Conservation (phyloP, 176 grass and related monocot genomes). For the Juncus inflexus region DNA sequence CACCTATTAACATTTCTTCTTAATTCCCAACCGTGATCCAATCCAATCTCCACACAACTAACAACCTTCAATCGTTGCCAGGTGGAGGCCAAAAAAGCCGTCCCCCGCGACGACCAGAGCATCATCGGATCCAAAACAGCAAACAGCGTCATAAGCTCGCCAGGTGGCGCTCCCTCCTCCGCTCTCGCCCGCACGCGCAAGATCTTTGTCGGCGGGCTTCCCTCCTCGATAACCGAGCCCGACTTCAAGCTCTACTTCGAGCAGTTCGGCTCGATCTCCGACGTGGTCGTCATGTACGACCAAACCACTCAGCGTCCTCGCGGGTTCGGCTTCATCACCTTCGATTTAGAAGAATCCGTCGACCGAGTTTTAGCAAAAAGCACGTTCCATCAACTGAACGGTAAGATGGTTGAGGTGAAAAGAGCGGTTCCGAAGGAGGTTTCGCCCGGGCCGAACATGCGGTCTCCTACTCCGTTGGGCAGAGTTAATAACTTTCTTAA, state of each 20-base stretch:
- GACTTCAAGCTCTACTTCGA: conserved; percentile 94
- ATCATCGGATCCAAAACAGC: conserved; percentile 61
- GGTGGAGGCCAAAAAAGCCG: conserved; percentile 95
- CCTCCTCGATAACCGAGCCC: conserved; percentile 71
- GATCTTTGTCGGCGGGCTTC: conserved; percentile 91
- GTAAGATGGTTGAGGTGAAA: conserved; percentile 97
- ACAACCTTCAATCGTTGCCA: conserved; percentile 10
- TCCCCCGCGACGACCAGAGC: conserved; percentile 81
- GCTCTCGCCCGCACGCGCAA: conserved; percentile 58
- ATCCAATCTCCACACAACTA: too few species aligned
- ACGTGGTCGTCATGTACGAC: conserved; percentile 97
- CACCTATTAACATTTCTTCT: too few species aligned
- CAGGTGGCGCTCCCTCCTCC: not conserved
- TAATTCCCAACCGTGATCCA: too few species aligned
- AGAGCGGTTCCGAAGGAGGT: conserved; percentile 90
- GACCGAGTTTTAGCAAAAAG: conserved; percentile 72
- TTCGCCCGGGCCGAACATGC: conserved; percentile 64
- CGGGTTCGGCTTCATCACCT: conserved; percentile 97
- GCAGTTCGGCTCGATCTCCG: conserved; percentile 79
- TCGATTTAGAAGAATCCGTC: conserved; percentile 83
- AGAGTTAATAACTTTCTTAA: conserved; percentile 73
- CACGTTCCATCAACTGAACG: conserved; percentile 84
- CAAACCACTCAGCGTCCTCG: conserved; percentile 89
- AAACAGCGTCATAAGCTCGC: conserved; percentile 49
- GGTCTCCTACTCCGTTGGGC: conserved; percentile 55